Conservation (phyloP, 108 stramenopile species). For the Stephanodiscus minutulus region DNA sequence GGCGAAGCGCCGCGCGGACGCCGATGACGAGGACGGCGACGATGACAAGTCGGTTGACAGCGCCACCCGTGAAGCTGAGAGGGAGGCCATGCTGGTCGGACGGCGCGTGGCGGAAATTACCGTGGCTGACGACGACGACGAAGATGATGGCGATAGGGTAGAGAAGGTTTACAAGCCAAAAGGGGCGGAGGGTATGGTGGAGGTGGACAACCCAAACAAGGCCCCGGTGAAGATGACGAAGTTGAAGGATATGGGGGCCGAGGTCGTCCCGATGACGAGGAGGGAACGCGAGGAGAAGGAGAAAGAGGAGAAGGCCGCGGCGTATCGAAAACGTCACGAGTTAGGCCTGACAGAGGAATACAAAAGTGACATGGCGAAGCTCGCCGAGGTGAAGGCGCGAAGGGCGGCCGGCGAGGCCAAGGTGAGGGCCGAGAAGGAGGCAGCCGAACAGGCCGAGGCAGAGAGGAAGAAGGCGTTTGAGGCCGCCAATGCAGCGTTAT, state of each 20-base stretch:
- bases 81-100: slow-evolving; percentile 54
- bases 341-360: slow-evolving; percentile 82
- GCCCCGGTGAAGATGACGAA: slow-evolving; percentile 41
- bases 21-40: slow-evolving; percentile 54
- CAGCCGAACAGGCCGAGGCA: slow-evolving; percentile 53
- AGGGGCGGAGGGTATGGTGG: slow-evolving; percentile 48
- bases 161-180: slow-evolving; percentile 53
- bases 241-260: slow-evolving; percentile 41
- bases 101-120: slow-evolving; percentile 49
- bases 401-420: slow-evolving; percentile 68
- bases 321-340: slow-evolving; percentile 60
- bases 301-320: slow-evolving; percentile 55
- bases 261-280: slow-evolving; percentile 44
- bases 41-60: slow-evolving; percentile 49
- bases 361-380: slow-evolving; percentile 83
- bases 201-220: slow-evolving; percentile 56
- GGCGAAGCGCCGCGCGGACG: slow-evolving; percentile 70
- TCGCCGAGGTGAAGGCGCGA: slow-evolving; percentile 78
- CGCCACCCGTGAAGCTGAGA: slow-evolving; percentile 42
- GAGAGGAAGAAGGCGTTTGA: slow-evolving; percentile 54
- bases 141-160: slow-evolving; percentile 42
- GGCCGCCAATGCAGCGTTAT: slow-evolving; percentile 25
- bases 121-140: slow-evolving; percentile 45
- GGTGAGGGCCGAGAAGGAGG: slow-evolving; percentile 62
- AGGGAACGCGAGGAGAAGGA: slow-evolving; percentile 62